A percentile compares a stretch with the other conserved stretches of the same genome.
Evolutionary conservation across 2,329 filamentous ascomycete species (phyloP).

Genomic region (Xylariaceae sp.): DNA sequence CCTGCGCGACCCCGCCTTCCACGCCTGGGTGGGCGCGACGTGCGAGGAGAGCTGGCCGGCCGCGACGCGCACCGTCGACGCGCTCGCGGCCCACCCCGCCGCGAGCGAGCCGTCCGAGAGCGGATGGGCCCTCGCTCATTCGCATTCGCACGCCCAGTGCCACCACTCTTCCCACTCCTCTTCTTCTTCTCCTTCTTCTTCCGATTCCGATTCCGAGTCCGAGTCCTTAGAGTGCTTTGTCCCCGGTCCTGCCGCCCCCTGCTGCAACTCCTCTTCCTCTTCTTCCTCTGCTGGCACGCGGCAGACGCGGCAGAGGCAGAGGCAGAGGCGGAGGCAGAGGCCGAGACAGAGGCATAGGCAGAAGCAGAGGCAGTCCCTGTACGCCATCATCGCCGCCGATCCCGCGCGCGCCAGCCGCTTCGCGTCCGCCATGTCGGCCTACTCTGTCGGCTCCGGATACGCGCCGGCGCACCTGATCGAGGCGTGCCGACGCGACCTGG

Average conservation of each 20-base stretch:
- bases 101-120: conserved; percentile 40
- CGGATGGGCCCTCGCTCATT: conserved; percentile 46
- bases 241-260: conserved; percentile 38
- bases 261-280: too few species aligned
- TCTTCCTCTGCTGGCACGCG: too few species aligned
- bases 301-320: too few species aligned
- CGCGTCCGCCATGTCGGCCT: conserved; percentile 46
- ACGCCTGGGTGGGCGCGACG: conserved; percentile 49
- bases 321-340: too few species aligned
- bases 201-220: neutral
- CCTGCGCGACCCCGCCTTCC: conserved; percentile 37
- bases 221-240: neutral
- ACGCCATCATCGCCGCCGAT: conserved; percentile 43
- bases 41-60: conserved; percentile 46
- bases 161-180: neutral
- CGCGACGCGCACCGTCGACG: conserved; percentile 36
- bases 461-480: conserved; percentile 45
- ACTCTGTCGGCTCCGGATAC: conserved; percentile 50
- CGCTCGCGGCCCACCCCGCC: conserved; percentile 36
- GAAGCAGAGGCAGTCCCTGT: conserved; percentile 50
- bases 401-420: conserved; percentile 41
- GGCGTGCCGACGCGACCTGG: conserved; percentile 41
- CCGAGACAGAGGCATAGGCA: too few species aligned
- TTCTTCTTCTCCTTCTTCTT: neutral
- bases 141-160: too few species aligned